phyloP scores from a whole-genome alignment of 2,329 filamentous ascomycete genomes.

The Aspergillus neotritici region DNA sequence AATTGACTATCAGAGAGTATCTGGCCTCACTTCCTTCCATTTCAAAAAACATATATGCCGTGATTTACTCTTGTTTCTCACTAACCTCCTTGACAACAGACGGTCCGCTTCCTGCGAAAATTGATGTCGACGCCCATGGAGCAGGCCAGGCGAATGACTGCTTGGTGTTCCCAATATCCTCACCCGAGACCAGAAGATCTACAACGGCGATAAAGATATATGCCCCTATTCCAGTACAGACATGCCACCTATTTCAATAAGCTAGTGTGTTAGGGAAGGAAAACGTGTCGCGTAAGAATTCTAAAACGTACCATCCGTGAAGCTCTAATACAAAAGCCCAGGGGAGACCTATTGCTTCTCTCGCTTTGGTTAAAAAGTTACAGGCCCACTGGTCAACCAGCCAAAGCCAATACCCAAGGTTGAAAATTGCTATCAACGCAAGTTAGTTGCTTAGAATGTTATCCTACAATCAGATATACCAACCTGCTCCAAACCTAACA shows the following conservation, averaged over 20 bases:
- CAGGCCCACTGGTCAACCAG: slow-evolving; percentile 23
- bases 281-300: background rate
- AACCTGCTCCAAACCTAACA: slow-evolving; percentile 17
- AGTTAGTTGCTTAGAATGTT: background rate
- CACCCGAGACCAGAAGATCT: slow-evolving; percentile 15
- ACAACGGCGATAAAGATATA: slow-evolving; percentile 20
- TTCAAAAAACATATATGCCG: no score
- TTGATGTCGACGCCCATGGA: slow-evolving; percentile 14
- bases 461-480: background rate
- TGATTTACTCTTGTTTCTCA: no score
- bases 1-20: no score
- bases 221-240: slow-evolving; percentile 18
- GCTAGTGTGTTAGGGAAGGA: background rate
- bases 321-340: slow-evolving; percentile 25
- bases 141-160: slow-evolving; percentile 17
- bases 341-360: slow-evolving; percentile 19
- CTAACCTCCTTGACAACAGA: no score
- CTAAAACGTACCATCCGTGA: slow-evolving; percentile 24
- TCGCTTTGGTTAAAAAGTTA: slow-evolving; percentile 10
- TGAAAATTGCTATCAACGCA: slow-evolving; percentile 12
- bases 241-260: slow-evolving; percentile 15
- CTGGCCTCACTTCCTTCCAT: no score
- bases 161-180: slow-evolving; percentile 3
- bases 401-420: slow-evolving; percentile 18
- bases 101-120: slow-evolving; percentile 9